A percentile compares a stretch with the other conserved stretches of the same genome.
Conservation (phyloP, 176 grass and related monocot genomes). For the Raddia guianensis region DNA sequence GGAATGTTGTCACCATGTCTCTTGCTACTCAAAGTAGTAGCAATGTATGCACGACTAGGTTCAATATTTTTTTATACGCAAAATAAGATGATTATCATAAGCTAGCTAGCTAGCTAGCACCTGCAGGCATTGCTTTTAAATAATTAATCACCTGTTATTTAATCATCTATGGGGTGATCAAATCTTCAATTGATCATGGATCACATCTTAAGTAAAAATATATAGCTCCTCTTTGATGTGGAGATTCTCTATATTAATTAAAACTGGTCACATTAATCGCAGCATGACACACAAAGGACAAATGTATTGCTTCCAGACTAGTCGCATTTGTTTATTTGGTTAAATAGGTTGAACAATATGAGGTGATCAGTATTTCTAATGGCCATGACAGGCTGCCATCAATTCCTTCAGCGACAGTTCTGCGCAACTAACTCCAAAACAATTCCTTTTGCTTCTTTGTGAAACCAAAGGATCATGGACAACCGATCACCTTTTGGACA, state of each 20-base stretch:
- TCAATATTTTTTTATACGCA: slow-evolving; percentile 18
- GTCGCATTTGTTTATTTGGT: slow-evolving; percentile 49
- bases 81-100: not conserved
- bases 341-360: slow-evolving; percentile 22
- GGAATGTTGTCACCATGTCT: not conserved
- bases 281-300: slow-evolving; percentile 45
- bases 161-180: slow-evolving; percentile 29
- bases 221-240: slow-evolving; percentile 23
- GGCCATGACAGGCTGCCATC: slow-evolving; percentile 39
- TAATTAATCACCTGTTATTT: not conserved
- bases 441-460: slow-evolving; percentile 38
- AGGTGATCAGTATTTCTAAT: slow-evolving; percentile 38
- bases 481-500: slow-evolving; percentile 36
- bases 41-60: not conserved
- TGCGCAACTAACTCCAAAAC: slow-evolving; percentile 51
- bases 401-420: slow-evolving; percentile 52
- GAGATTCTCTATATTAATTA: slow-evolving; percentile 54
- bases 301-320: slow-evolving; percentile 42
- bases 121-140: slow-evolving; percentile 33
- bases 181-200: slow-evolving; percentile 44
- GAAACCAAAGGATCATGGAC: slow-evolving; percentile 36
- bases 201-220: slow-evolving; percentile 41
- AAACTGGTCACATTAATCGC: slow-evolving; percentile 41
- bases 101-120: not conserved
- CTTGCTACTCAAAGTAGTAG: not conserved